phyloP scores from a whole-genome alignment of 2,329 filamentous ascomycete species.

The Calonectria ilicicola region DNA sequence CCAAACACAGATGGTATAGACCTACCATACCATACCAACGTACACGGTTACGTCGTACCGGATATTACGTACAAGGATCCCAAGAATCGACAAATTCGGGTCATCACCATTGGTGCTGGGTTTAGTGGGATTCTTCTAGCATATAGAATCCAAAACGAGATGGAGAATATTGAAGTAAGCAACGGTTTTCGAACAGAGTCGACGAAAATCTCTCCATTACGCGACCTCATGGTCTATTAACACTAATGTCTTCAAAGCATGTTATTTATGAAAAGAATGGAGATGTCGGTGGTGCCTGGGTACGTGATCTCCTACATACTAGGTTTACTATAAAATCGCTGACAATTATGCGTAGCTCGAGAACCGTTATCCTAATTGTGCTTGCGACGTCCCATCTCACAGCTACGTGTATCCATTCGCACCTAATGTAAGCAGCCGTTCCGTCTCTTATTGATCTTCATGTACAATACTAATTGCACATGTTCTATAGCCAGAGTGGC shows the following conservation, averaged over 20 bases:
- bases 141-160: neutral
- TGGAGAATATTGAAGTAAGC: neutral
- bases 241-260: neutral
- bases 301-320: neutral
- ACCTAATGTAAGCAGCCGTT: neutral
- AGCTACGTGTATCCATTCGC: neutral
- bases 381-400: neutral
- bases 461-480: neutral
- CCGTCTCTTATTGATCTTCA: accelerated
- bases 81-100: neutral
- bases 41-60: neutral
- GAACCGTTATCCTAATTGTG: neutral
- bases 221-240: neutral
- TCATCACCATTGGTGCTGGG: neutral
- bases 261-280: neutral
- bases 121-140: neutral
- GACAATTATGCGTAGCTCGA: neutral
- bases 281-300: neutral
- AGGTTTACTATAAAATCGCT: neutral
- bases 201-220: neutral
- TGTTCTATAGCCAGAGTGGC: neutral
- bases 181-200: neutral
- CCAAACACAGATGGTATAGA: neutral
- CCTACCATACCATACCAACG: neutral
- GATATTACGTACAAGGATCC: neutral